Conservation (phyloP, 2,329 filamentous ascomycete genomes). For the Stagonosporopsis chrysanthemi region DNA sequence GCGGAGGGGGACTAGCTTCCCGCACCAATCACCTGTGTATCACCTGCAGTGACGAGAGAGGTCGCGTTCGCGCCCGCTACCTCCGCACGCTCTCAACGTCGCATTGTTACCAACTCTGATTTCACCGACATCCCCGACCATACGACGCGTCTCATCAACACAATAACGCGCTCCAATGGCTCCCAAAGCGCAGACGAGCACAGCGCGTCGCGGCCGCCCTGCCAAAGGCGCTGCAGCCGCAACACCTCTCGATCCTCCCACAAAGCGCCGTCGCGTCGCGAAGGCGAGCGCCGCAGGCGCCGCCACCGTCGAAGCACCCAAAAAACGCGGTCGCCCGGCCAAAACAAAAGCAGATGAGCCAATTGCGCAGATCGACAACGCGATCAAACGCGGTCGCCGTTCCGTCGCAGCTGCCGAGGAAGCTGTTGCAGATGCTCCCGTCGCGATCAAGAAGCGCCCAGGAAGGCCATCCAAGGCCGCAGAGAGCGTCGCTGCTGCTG, state of each 20-base stretch:
- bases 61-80: not conserved
- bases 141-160: not conserved
- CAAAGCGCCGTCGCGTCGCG: slow-evolving; percentile 31
- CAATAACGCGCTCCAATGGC: slow-evolving; percentile 19
- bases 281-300: slow-evolving; percentile 8
- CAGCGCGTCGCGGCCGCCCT: slow-evolving; percentile 24
- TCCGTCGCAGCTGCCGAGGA: slow-evolving; percentile 15
- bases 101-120: not conserved
- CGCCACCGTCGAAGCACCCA: slow-evolving; percentile 19
- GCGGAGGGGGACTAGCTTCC: not conserved
- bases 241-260: slow-evolving; percentile 5
- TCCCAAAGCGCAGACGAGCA: slow-evolving; percentile 19
- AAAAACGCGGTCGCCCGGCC: slow-evolving; percentile 33
- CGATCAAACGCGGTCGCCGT: slow-evolving; percentile 26
- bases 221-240: slow-evolving; percentile 17
- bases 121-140: too few relatives aligned
- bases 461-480: slow-evolving; percentile 19
- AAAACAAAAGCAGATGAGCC: slow-evolving; percentile 21
- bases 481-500: not conserved
- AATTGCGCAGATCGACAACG: slow-evolving; percentile 15
- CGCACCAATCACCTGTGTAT: not conserved
- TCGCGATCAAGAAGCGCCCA: slow-evolving; percentile 18
- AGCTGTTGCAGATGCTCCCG: slow-evolving; percentile 4
- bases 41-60: too few relatives aligned
- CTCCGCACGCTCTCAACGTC: not conserved